Evolutionary conservation across 805 yeast genomes (phyloP).

Genomic region (Wickerhamiella azymoides): DNA sequence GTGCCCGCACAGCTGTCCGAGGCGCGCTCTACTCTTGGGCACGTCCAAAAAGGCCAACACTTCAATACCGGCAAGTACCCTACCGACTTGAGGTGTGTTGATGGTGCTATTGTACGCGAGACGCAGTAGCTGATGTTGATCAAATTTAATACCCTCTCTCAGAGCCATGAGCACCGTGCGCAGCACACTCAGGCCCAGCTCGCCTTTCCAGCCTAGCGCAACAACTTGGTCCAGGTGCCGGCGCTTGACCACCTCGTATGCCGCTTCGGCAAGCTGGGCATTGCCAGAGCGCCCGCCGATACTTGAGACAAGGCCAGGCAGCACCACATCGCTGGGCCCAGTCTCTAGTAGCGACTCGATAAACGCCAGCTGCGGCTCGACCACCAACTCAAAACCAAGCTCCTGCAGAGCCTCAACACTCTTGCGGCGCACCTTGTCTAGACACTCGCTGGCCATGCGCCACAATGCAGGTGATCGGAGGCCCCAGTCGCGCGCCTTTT

Average conservation of each 20-base stretch:
- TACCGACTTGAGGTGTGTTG: slow-evolving; percentile 29
- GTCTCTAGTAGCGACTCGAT: neutral
- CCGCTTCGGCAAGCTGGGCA: slow-evolving; percentile 19
- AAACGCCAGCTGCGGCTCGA: neutral
- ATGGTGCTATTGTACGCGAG: slow-evolving; percentile 44
- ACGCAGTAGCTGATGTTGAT: slow-evolving; percentile 28
- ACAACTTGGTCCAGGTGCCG: slow-evolving; percentile 7
- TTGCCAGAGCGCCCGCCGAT: slow-evolving; percentile 11
- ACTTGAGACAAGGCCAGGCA: slow-evolving; percentile 6
- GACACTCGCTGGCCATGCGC: slow-evolving; percentile 49
- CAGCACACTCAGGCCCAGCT: slow-evolving; percentile 9
- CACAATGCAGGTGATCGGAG: slow-evolving; percentile 24
- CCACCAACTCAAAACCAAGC: no score
- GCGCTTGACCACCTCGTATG: slow-evolving; percentile 13
- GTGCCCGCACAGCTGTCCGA: slow-evolving; percentile 26
- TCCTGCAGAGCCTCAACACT: neutral
- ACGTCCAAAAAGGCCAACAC: slow-evolving; percentile 31
- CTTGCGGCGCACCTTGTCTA: slow-evolving; percentile 36
- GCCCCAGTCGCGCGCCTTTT: slow-evolving; percentile 24
- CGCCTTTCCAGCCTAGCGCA: slow-evolving; percentile 2
- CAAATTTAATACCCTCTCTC: slow-evolving; percentile 15
- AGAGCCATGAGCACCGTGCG: slow-evolving; percentile 8
- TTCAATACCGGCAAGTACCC: slow-evolving; percentile 31
- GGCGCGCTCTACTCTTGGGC: slow-evolving; percentile 14
- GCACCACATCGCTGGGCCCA: neutral